Evolutionary conservation across 208 protist genomes (phyloP).

Genomic region (Leishmania guyanensis): DNA sequence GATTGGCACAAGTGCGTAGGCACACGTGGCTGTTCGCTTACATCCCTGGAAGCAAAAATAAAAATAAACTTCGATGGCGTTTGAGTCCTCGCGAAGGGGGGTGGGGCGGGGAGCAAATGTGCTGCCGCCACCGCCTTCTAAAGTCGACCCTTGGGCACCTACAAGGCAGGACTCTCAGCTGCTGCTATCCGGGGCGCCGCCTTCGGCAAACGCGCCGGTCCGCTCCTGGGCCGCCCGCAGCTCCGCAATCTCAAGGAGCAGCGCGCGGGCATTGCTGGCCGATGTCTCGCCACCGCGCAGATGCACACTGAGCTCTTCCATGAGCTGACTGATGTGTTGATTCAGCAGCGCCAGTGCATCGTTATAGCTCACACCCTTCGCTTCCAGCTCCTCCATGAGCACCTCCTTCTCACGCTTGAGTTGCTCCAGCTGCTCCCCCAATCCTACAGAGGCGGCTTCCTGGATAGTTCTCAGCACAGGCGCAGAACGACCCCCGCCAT

Average conservation of each 20-base stretch:
- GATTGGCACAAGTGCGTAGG: neutral
- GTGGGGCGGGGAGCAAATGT: neutral
- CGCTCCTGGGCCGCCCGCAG: constrained; percentile 32
- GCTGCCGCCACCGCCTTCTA: neutral
- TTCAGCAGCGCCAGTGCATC: constrained; percentile 48
- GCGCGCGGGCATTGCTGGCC: constrained; percentile 40
- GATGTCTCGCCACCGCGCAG: constrained; percentile 51
- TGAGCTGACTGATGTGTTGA: constrained; percentile 45
- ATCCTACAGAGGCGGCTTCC: neutral
- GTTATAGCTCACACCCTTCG: constrained; percentile 37
- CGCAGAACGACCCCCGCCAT: neutral
- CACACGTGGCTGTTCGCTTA: neutral
- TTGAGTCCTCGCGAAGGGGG: neutral
- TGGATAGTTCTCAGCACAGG: neutral
- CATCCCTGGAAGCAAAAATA: neutral
- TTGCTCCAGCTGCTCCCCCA: constrained; percentile 57
- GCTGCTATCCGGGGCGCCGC: neutral
- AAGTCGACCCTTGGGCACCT: neutral
- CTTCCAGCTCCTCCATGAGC: constrained; percentile 44
- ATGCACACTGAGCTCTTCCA: constrained; percentile 51
- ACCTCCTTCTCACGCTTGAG: constrained; percentile 73
- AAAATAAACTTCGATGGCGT: neutral
- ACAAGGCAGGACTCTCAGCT: neutral
- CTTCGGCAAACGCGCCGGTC: neutral
- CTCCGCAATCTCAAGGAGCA: constrained; percentile 50